Base-by-base conservation (phyloP, 1,284 basidiomycete genomes). In the Phellopilus nigrolimitatus region DNA sequence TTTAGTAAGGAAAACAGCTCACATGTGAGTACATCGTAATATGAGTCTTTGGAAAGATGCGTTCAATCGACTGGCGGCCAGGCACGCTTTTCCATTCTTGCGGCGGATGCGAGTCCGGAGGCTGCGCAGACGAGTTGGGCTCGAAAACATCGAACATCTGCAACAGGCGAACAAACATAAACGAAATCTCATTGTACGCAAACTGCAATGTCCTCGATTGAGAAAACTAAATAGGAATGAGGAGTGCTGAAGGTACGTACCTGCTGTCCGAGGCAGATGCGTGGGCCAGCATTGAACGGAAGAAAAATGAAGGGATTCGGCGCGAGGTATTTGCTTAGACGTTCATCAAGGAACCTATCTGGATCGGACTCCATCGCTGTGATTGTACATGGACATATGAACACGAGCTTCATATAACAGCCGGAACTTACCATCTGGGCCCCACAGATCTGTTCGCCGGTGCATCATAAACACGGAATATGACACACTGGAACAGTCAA, bases 151-250 rank as follows among this genome's bases (percentile, higher is more conserved):
- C 70, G 64, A 85, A 80, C 33, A 66, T 63, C 64, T 85, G 83
- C n/a, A 86, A 62, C 15, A 87, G 66, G 8, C 80, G 75, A 37
- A 84, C 72, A 52, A 85, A 61, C 70, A 83, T 75, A 66, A 81
- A 84, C 1, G 82, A 83, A 58, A 75, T 74, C 58, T 84, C 81
- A 61, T 84, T 82, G 62, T 83, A 84, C 3, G 84, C 83, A 61
- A 82, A 83, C 75, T 84, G 51, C 17, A 38, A 22, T n/a, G n/a
- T n/a, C 31, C 10, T 33, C 31, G n/a, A n/a, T 33, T 3, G n/a
- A n/a, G 31, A 7, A 33, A 33, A 33, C 10, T n/a, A 33, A n/a
- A 3, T 33, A 6, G n/a, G n/a, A n/a, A n/a, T n/a, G n/a, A n/a
- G n/a, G n/a, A n/a, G 19, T 17, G 37, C 31, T 3, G 31, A 9